These are phyloP conservation scores for Dentipellis fragilis DNA, from an alignment of 768 basidiomycete species.

Conservation along the genomic window DNA sequence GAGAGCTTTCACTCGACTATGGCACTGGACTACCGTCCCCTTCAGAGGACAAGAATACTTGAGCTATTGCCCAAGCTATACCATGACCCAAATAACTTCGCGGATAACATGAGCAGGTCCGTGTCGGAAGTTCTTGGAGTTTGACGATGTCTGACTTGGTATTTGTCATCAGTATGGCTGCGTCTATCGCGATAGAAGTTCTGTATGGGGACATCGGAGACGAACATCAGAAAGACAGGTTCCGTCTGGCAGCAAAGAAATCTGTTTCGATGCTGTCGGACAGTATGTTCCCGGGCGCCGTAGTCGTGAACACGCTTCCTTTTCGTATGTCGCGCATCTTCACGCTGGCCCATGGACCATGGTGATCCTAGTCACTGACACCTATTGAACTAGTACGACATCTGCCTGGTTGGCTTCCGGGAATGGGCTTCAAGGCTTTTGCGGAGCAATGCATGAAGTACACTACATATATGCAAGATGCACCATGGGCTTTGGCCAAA, in stretches of 20 bases:
- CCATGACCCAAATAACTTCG: not conserved
- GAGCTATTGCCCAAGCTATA: not conserved
- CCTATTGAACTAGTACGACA: not conserved
- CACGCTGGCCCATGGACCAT: too few relatives aligned
- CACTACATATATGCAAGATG: not conserved
- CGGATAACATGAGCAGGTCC: not conserved
- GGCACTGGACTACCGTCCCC: not conserved
- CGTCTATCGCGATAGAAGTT: not conserved
- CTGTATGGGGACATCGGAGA: not conserved
- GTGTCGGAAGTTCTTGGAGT: not conserved
- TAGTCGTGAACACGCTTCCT: not conserved
- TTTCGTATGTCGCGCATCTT: not conserved
- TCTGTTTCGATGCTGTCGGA: not conserved
- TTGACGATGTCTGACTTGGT: not conserved
- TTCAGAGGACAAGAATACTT: not conserved
- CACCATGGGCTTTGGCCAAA: not conserved
- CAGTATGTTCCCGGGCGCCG: not conserved
- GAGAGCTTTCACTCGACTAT: not conserved
- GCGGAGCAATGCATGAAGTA: not conserved
- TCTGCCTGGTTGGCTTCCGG: not conserved
- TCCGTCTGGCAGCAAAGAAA: not conserved
- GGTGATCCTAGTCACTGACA: too few relatives aligned
- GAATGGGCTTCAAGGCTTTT: not conserved
- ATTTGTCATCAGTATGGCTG: not conserved
- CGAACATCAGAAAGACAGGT: not conserved